phyloP scores from a whole-genome alignment of 192 early-diverging fungal genomes.

The Thamnidium elegans region DNA sequence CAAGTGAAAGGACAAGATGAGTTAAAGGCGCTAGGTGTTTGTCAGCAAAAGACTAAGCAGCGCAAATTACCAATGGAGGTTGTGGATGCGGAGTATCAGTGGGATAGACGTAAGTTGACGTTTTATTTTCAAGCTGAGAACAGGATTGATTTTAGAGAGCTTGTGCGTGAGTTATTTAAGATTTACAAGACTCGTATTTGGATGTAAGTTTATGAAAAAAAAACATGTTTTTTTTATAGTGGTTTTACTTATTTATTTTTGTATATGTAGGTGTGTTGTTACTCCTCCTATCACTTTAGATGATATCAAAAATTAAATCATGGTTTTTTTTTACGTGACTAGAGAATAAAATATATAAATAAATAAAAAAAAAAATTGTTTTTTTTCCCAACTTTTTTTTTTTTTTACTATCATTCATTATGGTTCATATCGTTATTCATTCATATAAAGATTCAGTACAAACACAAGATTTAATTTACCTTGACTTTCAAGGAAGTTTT shows the following conservation, averaged over 20 bases:
- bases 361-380: neutral
- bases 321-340: too few relatives aligned
- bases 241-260: neutral
- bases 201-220: slow-evolving; percentile 66
- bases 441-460: neutral
- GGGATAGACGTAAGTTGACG: slow-evolving; percentile 96
- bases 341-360: neutral
- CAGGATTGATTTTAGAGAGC: slow-evolving; percentile 94
- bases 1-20: slow-evolving; percentile 86
- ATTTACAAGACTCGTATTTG: slow-evolving; percentile 98
- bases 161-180: slow-evolving; percentile 95
- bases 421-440: slow-evolving; percentile 9
- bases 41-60: slow-evolving; percentile 86
- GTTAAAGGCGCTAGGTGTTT: slow-evolving; percentile 80
- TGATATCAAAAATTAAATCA: neutral
- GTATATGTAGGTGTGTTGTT: neutral
- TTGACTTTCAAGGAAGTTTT: slow-evolving; percentile 36
- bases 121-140: slow-evolving; percentile 96
- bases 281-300: slow-evolving; percentile 9
- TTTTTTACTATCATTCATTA: neutral
- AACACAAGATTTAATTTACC: slow-evolving; percentile 22
- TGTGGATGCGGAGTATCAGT: slow-evolving; percentile 97
- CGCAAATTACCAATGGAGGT: slow-evolving; percentile 94
- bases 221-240: neutral
- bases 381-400: neutral